Evolutionary conservation across 768 basidiomycete genomes (phyloP).

Genomic region (Boletus reticulatus): DNA sequence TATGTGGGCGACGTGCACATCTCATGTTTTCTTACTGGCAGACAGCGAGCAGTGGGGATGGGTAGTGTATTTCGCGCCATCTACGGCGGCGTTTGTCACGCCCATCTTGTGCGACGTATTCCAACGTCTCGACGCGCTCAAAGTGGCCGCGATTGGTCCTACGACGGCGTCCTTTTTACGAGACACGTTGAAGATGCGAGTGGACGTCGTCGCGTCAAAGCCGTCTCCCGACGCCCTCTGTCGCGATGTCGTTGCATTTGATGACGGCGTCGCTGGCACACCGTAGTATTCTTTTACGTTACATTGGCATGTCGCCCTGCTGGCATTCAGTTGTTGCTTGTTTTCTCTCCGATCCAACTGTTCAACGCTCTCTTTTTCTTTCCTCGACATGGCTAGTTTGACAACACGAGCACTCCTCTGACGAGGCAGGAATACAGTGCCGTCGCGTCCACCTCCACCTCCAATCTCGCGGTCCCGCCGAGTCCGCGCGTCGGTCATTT

Average conservation of each 20-base stretch:
- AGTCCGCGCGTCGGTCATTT: conserved; percentile 13
- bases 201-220: conserved; percentile 53
- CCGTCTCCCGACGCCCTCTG: conserved; percentile 56
- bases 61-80: conserved; percentile 78
- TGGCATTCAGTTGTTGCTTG: not conserved
- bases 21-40: not conserved
- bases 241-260: conserved; percentile 25
- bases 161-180: conserved; percentile 56
- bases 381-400: not conserved
- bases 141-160: conserved; percentile 64
- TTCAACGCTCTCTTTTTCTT: conserved; percentile 17
- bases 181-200: conserved; percentile 43
- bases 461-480: conserved; percentile 16
- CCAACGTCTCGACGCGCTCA: conserved; percentile 20
- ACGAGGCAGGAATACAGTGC: conserved; percentile 27
- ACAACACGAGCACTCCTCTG: conserved; percentile 27
- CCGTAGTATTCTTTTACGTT: conserved; percentile 11
- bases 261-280: conserved; percentile 5
- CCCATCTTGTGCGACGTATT: conserved; percentile 51
- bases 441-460: conserved; percentile 24
- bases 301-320: not conserved
- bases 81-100: conserved; percentile 55
- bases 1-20: not conserved
- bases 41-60: conserved; percentile 35
- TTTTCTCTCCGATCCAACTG: conserved; percentile 14